A percentile compares a stretch with the other conserved stretches of the same genome.
Conservation (phyloP, 768 basidiomycete species). For the Rhizopogon salebrosus region DNA sequence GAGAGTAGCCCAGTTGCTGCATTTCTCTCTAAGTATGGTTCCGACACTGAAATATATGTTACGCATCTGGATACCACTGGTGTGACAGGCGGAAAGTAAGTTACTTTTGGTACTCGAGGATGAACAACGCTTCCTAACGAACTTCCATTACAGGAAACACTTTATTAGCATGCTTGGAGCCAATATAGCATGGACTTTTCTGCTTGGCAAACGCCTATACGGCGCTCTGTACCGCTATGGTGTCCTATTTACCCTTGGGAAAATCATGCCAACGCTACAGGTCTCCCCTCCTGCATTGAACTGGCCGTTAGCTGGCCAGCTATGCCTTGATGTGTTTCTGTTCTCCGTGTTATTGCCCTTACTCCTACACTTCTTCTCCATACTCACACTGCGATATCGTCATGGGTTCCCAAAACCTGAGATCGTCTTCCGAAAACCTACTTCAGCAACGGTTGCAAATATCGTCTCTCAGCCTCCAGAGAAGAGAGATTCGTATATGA, state of each 20-base stretch:
- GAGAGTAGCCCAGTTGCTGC: slow-evolving; percentile 18
- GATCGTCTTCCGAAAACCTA: slow-evolving; percentile 27
- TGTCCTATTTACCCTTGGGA: slow-evolving; percentile 19
- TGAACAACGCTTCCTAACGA: neutral
- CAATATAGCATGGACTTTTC: slow-evolving; percentile 20
- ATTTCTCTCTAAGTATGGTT: slow-evolving; percentile 15
- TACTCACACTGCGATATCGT: slow-evolving; percentile 16
- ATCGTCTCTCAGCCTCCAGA: slow-evolving; percentile 19
- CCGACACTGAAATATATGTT: slow-evolving; percentile 22
- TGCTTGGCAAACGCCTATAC: slow-evolving; percentile 18
- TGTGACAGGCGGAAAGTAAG: slow-evolving; percentile 20
- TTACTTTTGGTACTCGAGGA: neutral
- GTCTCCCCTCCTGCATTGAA: slow-evolving; percentile 11
- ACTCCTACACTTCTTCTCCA: slow-evolving; percentile 16
- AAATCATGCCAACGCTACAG: slow-evolving; percentile 10
- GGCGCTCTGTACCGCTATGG: slow-evolving; percentile 24
- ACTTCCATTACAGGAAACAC: slow-evolving; percentile 12
- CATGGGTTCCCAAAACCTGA: slow-evolving; percentile 24
- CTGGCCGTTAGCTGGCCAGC: slow-evolving; percentile 19
- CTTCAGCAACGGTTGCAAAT: slow-evolving; percentile 18
- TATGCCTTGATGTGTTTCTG: slow-evolving; percentile 20
- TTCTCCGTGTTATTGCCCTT: slow-evolving; percentile 21
- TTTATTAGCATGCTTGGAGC: slow-evolving; percentile 22
- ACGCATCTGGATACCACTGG: slow-evolving; percentile 22
- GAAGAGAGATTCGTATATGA: slow-evolving; percentile 20